Evolutionary conservation across 139 green algal genomes (phyloP).

Genomic region (Micractinium conductrix): DNA sequence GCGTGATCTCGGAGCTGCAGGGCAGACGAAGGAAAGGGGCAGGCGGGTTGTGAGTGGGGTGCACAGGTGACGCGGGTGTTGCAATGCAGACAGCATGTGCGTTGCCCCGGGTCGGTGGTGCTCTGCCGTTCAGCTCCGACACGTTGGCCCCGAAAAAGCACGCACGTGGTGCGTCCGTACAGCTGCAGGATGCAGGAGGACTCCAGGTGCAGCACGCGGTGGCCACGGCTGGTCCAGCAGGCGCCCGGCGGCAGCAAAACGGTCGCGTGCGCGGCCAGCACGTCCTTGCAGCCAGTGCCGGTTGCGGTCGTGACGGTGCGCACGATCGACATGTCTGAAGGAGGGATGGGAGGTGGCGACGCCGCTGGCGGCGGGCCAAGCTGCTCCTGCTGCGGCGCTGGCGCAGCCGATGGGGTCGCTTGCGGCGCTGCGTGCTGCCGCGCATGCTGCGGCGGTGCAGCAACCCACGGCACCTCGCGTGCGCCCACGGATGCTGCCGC

Average conservation of each 20-base stretch:
- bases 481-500: background rate
- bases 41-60: too few relatives aligned
- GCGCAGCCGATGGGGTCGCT: background rate
- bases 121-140: background rate
- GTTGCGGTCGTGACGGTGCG: conserved; percentile 31
- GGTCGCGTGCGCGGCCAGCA: background rate
- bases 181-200: conserved; percentile 33
- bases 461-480: background rate
- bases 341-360: background rate
- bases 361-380: background rate
- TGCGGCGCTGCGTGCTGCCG: background rate
- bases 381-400: background rate
- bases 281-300: conserved; percentile 39
- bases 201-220: conserved; percentile 29
- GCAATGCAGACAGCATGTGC: background rate
- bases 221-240: conserved; percentile 26
- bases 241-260: background rate
- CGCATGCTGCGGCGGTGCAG: background rate
- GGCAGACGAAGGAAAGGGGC: too few relatives aligned
- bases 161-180: background rate
- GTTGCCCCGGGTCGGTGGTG: too few relatives aligned
- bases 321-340: conserved; percentile 28
- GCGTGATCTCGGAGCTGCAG: conserved; percentile 20
- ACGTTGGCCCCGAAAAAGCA: too few relatives aligned
- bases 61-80: background rate